A percentile compares a stretch with the other conserved stretches of the same genome.
Evolutionary conservation across 2,329 filamentous ascomycete species (phyloP).

Genomic region (Microdochium nivale): DNA sequence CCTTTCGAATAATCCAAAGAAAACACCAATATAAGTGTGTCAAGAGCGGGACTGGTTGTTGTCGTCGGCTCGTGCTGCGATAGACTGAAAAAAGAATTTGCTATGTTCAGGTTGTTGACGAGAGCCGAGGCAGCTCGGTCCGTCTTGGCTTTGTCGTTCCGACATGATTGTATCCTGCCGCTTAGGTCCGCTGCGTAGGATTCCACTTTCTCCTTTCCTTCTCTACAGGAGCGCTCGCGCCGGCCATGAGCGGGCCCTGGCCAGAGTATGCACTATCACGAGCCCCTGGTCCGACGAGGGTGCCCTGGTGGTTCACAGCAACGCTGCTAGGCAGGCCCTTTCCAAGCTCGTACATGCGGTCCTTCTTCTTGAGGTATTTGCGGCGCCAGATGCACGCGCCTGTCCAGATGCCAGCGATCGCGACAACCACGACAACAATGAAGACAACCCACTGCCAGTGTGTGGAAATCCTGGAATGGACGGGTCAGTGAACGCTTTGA

Average conservation of each 20-base stretch:
- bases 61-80: too few species aligned
- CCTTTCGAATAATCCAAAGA: too few species aligned
- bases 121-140: too few species aligned
- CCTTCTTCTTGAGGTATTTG: constrained; percentile 63
- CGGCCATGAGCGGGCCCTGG: constrained; percentile 29
- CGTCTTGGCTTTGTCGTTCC: too few species aligned
- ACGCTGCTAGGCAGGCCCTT: constrained; percentile 30
- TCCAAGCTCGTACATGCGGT: constrained; percentile 43
- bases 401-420: constrained; percentile 58
- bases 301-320: constrained; percentile 22
- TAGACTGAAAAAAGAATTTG: too few species aligned
- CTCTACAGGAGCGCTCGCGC: constrained; percentile 17
- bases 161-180: background rate
- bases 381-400: constrained; percentile 63
- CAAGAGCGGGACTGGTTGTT: too few species aligned
- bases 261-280: constrained; percentile 16
- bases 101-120: too few species aligned
- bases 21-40: too few species aligned
- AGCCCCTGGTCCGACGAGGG: constrained; percentile 16
- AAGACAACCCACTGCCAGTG: constrained; percentile 80
- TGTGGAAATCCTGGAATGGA: constrained; percentile 47
- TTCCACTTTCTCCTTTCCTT: constrained; percentile 40
- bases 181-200: constrained; percentile 32
- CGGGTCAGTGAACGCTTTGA: constrained; percentile 1
- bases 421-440: constrained; percentile 65